Conservation (phyloP, 352 stramenopile species). For the Pythium dissimile region DNA sequence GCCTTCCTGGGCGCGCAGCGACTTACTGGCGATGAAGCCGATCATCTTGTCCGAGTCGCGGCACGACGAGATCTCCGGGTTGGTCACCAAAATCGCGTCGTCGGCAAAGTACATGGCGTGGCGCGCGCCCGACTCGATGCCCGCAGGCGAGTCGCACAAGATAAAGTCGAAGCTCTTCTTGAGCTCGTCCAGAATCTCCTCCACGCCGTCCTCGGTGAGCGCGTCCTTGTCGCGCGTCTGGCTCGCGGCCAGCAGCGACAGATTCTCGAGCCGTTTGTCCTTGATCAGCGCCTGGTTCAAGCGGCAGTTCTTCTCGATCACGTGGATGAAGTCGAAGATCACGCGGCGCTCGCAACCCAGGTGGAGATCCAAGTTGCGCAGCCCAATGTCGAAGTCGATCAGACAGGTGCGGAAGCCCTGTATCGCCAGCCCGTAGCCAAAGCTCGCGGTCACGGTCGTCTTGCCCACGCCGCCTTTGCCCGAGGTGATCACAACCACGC, state of each 20-base stretch:
- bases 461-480: constrained; percentile 93
- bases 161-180: constrained; percentile 87
- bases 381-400: constrained; percentile 93
- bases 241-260: constrained; percentile 86
- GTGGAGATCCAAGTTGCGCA: constrained; percentile 92
- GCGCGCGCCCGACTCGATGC: constrained; percentile 86
- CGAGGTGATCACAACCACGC: constrained; percentile 90
- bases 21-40: constrained; percentile 91
- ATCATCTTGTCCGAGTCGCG: constrained; percentile 96
- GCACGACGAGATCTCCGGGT: constrained; percentile 91
- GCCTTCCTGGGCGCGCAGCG: constrained; percentile 75
- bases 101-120: constrained; percentile 94
- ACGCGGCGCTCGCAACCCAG: constrained; percentile 90
- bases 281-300: constrained; percentile 89
- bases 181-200: constrained; percentile 80
- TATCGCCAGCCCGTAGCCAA: constrained; percentile 80
- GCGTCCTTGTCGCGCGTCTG: constrained; percentile 91
- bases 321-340: constrained; percentile 95
- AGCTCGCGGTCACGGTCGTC: constrained; percentile 87
- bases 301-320: constrained; percentile 89
- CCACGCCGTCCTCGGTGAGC: constrained; percentile 87
- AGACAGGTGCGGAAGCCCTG: constrained; percentile 88
- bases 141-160: constrained; percentile 87
- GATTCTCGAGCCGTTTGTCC: constrained; percentile 83
- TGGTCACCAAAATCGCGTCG: constrained; percentile 93